phyloP scores from a whole-genome alignment of 2,329 filamentous ascomycete species.

The Pseudogymnoascus sp. region DNA sequence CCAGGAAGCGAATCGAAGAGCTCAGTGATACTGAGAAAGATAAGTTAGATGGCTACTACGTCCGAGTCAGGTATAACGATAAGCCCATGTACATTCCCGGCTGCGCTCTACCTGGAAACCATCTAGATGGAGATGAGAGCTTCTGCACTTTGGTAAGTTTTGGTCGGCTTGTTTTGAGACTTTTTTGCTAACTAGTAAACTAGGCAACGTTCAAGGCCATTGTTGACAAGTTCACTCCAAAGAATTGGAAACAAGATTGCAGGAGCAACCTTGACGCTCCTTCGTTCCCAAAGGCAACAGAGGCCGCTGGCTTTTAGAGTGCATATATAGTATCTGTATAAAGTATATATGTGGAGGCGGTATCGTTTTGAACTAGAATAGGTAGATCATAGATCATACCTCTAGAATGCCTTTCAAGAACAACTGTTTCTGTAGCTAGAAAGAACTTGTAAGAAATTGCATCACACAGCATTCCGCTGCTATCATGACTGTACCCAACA shows the following conservation, averaged over 20 bases:
- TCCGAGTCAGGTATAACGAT: slow-evolving; percentile 89
- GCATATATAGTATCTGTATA: neutral
- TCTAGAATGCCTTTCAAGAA: neutral
- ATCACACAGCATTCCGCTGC: neutral
- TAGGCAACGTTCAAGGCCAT: slow-evolving; percentile 85
- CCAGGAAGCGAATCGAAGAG: slow-evolving; percentile 50
- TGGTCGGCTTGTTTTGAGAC: neutral
- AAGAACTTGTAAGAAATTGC: neutral
- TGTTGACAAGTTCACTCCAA: slow-evolving; percentile 82
- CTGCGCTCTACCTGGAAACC: slow-evolving; percentile 68
- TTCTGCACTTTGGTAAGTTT: slow-evolving; percentile 77
- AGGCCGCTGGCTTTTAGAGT: slow-evolving; percentile 29
- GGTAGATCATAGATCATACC: neutral
- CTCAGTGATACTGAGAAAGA: slow-evolving; percentile 51
- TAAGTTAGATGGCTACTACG: slow-evolving; percentile 69
- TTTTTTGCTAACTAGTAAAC: neutral
- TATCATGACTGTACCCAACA: neutral
- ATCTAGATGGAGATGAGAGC: slow-evolving; percentile 76
- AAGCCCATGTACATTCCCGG: slow-evolving; percentile 72
- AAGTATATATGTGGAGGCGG: neutral
- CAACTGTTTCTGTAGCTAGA: neutral
- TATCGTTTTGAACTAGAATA: neutral
- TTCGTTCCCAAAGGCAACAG: slow-evolving; percentile 25
- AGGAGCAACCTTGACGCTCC: slow-evolving; percentile 44
- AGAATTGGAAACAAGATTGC: slow-evolving; percentile 66